Base-by-base conservation (phyloP, 495 filamentous ascomycete species). In the Diplogelasinospora grovesii region DNA sequence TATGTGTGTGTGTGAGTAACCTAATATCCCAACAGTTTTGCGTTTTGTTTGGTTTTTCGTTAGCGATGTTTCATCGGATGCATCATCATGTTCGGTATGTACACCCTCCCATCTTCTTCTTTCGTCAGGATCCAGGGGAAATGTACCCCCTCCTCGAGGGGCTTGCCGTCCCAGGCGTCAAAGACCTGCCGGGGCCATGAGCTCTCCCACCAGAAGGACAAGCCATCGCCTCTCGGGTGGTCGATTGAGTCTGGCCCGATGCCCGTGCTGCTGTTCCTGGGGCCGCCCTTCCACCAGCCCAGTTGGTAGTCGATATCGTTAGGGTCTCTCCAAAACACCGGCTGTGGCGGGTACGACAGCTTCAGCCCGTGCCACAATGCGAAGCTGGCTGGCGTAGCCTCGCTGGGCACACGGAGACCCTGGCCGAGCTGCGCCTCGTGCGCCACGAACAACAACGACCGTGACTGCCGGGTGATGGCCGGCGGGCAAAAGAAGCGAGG, bases 281-380 rank as follows among this genome's bases (percentile, higher is more conserved):
- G 55, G 0, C 63, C 63, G 14, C 62, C 63, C 46, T 61, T 63
- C 55, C 55, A 62, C 55, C 63, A 58, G 18, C 37, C 40, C 4
- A 45, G 21, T 18, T 46, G 43, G 8, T 37, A 36, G 36, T 39
- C 42, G 31, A 27, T 36, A 30, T 63, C 48, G 20, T 50, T 39
- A 21, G 23, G 22, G 3, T 39, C 41, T 21, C 46, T 36, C 38
- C 49, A 52, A 47, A 51, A 66, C 1, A 59, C 46, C 11, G 63
- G 63, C 16, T 58, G 51, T 29, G 62, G 63, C 11, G 60, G 60
- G 46, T 59, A 61, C 33, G 51, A 53, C 23, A 65, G 35, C 52
- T 66, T 66, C 24, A 66, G 48, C 14, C 63, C 63, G 44, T 66
- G 60, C 62, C 62, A 66, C 5, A 66, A 46, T 9, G 63, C 63